These are phyloP conservation scores for Tulasnella sp. DNA, from an alignment of 768 basidiomycete genomes.

Conservation along the genomic window DNA sequence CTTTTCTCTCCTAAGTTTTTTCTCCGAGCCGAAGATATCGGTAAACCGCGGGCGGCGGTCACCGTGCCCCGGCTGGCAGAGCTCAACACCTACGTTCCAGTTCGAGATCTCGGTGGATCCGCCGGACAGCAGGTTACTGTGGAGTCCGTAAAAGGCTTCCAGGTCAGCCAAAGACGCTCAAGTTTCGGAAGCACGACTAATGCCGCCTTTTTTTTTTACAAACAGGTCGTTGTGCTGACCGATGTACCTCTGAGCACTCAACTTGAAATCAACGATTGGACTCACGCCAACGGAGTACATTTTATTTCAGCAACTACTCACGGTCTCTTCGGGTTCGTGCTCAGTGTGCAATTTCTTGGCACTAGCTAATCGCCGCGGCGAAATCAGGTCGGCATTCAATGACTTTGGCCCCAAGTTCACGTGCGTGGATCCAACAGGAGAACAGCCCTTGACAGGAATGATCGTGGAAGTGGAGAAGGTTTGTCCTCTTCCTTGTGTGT, in stretches of 20 bases:
- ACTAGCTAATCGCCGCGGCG: slow-evolving; percentile 6
- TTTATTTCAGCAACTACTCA: slow-evolving; percentile 88
- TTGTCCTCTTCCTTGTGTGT: background rate
- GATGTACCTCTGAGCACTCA: slow-evolving; percentile 68
- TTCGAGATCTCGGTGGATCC: slow-evolving; percentile 69
- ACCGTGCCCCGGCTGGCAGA: slow-evolving; percentile 85
- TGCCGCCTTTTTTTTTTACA: slow-evolving; percentile 10
- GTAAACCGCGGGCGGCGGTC: slow-evolving; percentile 75
- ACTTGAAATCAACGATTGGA: slow-evolving; percentile 92
- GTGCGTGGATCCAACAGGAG: slow-evolving; percentile 96
- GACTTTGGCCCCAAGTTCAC: slow-evolving; percentile 94
- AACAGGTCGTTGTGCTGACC: slow-evolving; percentile 80
- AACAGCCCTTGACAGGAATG: slow-evolving; percentile 89
- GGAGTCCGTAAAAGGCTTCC: slow-evolving; percentile 77
- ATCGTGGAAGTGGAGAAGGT: slow-evolving; percentile 89
- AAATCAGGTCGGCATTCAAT: slow-evolving; percentile 74
- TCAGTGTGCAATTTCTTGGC: background rate
- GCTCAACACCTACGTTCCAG: slow-evolving; percentile 91
- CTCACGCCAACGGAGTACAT: slow-evolving; percentile 75
- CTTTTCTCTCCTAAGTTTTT: slow-evolving; percentile 57
- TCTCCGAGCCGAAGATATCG: slow-evolving; percentile 75
- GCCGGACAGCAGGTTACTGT: slow-evolving; percentile 66
- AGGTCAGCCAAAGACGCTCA: slow-evolving; percentile 40
- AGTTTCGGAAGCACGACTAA: slow-evolving; percentile 1
- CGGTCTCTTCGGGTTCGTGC: slow-evolving; percentile 81